Percentiles rank a stretch among this genome's conserved stretches.
phyloP scores from a whole-genome alignment of 345 rosid species.

The Sisymbrium altissimum region DNA sequence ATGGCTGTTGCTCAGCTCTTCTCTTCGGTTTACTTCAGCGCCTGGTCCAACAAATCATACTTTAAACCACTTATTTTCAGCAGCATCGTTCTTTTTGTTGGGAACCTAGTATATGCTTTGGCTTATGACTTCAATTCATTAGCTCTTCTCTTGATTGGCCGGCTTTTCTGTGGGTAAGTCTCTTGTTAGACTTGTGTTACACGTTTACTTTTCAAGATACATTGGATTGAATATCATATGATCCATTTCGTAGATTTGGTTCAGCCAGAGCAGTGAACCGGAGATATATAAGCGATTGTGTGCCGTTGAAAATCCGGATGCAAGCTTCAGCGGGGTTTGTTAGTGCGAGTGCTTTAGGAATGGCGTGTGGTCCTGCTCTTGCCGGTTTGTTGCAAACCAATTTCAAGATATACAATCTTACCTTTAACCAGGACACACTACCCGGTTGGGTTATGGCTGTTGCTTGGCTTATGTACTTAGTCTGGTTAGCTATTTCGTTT shows the following conservation, averaged over 20 bases:
- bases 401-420: conserved; percentile 66
- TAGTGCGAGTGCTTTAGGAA: conserved; percentile 99
- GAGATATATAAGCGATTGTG: conserved; percentile 93
- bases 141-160: conserved; percentile 64
- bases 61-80: conserved; percentile 88
- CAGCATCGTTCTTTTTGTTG: conserved; percentile 74
- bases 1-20: conserved; percentile 97
- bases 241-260: conserved; percentile 50
- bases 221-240: not conserved
- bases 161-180: conserved; percentile 90
- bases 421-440: conserved; percentile 70
- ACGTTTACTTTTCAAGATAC: not conserved
- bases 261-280: conserved; percentile 98
- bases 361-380: conserved; percentile 99
- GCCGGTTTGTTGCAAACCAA: conserved; percentile 83
- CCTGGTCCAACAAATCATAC: conserved; percentile 94
- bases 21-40: conserved; percentile 93
- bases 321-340: conserved; percentile 98
- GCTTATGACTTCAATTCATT: conserved; percentile 80
- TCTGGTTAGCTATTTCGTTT: conserved; percentile 77
- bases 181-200: not conserved
- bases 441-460: conserved; percentile 98
- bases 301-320: conserved; percentile 77
- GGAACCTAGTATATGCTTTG: conserved; percentile 75
- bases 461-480: conserved; percentile 80